Percentiles rank a stretch among this genome's conserved stretches.
These are phyloP conservation scores for Dovyalis caffra DNA, from an alignment of 345 rosid species.

Conservation along the genomic window DNA sequence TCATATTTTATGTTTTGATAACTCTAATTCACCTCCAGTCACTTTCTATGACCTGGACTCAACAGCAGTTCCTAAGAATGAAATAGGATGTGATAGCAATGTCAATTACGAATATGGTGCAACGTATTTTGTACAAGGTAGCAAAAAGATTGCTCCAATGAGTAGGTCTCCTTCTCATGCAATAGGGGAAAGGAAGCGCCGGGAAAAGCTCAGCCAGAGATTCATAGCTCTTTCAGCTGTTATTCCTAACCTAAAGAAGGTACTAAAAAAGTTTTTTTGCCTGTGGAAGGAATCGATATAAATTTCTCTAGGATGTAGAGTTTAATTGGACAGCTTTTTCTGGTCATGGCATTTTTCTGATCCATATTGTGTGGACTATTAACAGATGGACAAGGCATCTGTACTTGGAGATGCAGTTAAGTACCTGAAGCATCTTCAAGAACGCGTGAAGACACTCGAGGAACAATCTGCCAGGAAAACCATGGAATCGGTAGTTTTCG, in stretches of 20 bases:
- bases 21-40: slow-evolving; percentile 25
- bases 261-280: not conserved
- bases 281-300: too few relatives aligned
- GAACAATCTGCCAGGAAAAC: slow-evolving; percentile 48
- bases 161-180: slow-evolving; percentile 41
- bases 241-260: slow-evolving; percentile 61
- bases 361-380: not conserved
- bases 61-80: too few relatives aligned
- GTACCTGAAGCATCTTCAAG: slow-evolving; percentile 64
- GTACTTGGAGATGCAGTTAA: slow-evolving; percentile 66
- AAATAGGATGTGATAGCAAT: too few relatives aligned
- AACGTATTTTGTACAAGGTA: slow-evolving; percentile 6
- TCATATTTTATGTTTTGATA: slow-evolving; percentile 48
- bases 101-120: slow-evolving; percentile 1
- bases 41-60: too few relatives aligned
- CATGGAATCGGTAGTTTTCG: slow-evolving; percentile 48
- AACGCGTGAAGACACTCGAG: slow-evolving; percentile 53
- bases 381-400: slow-evolving; percentile 68
- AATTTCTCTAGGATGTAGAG: too few relatives aligned
- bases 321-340: not conserved
- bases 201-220: slow-evolving; percentile 57
- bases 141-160: slow-evolving; percentile 11
- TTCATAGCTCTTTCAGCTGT: slow-evolving; percentile 58
- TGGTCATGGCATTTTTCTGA: not conserved
- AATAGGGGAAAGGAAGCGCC: slow-evolving; percentile 52